Percentiles rank a stretch among this genome's conserved stretches.
phyloP scores from a whole-genome alignment of 176 grass and related monocot genomes.

The Chrysopogon serrulatus region DNA sequence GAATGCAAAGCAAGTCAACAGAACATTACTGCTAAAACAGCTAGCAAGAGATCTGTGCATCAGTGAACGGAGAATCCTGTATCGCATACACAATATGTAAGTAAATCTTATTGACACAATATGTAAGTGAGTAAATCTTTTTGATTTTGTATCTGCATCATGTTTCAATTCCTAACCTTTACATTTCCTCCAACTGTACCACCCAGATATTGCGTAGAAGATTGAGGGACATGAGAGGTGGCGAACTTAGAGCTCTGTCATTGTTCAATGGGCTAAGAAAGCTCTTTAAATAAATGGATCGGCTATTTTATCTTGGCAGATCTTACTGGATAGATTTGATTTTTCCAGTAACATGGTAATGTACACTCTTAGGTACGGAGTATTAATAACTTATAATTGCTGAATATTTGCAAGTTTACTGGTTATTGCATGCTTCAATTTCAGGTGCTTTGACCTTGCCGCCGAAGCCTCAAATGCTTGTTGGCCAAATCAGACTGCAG shows the following conservation, averaged over 20 bases:
- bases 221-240: slow-evolving; percentile 87
- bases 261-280: slow-evolving; percentile 85
- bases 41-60: slow-evolving; percentile 82
- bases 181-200: neutral
- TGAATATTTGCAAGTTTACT: neutral
- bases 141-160: neutral
- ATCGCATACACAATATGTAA: slow-evolving; percentile 86
- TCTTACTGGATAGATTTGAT: neutral
- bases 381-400: neutral
- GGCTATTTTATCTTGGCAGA: neutral
- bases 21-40: slow-evolving; percentile 81
- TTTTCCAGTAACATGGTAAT: neutral
- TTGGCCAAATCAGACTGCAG: neutral
- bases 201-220: slow-evolving; percentile 79
- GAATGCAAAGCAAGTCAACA: slow-evolving; percentile 69
- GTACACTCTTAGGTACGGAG: neutral
- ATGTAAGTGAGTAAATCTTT: slow-evolving; percentile 39
- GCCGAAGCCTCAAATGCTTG: neutral
- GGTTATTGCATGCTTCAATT: neutral
- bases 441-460: neutral
- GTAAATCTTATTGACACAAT: slow-evolving; percentile 47
- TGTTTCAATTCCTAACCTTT: neutral
- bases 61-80: slow-evolving; percentile 87
- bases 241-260: slow-evolving; percentile 83
- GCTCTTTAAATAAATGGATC: slow-evolving; percentile 57